Evolutionary conservation across 345 rosid genomes (phyloP).

Genomic region (Citrus maxima): DNA sequence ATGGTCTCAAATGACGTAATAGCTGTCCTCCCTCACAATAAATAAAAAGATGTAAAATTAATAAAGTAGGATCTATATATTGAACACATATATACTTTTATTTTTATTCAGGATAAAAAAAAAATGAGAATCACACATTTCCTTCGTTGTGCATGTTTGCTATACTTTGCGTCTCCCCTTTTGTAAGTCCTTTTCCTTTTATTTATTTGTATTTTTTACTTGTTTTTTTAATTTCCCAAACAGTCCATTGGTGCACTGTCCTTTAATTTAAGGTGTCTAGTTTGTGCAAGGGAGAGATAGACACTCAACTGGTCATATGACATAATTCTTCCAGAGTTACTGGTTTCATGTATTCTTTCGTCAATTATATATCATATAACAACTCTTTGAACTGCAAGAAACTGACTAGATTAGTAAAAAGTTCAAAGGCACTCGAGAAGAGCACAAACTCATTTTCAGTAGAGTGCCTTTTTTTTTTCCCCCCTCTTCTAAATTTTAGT

Average conservation of each 20-base stretch:
- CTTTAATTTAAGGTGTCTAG: not conserved
- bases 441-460: not conserved
- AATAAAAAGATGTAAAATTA: not conserved
- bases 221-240: not conserved
- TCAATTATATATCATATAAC: not conserved
- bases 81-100: not conserved
- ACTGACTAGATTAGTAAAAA: not conserved
- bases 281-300: not conserved
- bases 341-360: not conserved
- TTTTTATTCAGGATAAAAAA: not conserved
- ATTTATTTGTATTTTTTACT: not conserved
- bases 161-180: too few relatives aligned
- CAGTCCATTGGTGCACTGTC: not conserved
- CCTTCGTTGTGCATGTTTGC: not conserved
- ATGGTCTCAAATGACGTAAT: constrained; percentile 6
- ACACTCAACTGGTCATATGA: not conserved
- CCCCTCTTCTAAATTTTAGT: too few relatives aligned
- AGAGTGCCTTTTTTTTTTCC: not conserved
- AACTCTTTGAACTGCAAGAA: not conserved
- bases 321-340: not conserved
- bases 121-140: not conserved
- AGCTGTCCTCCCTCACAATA: not conserved
- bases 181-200: not conserved
- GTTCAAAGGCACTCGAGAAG: too few relatives aligned
- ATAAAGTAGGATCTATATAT: not conserved